Base-by-base conservation (phyloP, 768 basidiomycete genomes). In the Candolleomyces aberdarensis region DNA sequence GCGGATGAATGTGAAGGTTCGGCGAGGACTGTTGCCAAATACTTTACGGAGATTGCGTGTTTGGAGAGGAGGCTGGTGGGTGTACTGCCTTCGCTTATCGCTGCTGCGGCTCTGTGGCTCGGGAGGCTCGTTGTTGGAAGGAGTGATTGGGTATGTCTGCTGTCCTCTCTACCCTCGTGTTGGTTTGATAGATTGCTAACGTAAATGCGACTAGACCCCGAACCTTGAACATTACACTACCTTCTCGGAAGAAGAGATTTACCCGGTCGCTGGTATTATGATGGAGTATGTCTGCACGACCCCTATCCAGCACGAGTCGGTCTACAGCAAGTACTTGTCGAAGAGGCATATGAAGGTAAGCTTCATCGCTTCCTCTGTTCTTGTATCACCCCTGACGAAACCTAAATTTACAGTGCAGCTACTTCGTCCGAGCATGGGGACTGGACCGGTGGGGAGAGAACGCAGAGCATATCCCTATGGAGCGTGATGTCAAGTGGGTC, bases 1-100 rank as follows among this genome's bases (percentile, higher is more conserved):
- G 97, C 97, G 1, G 97, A 99, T 67, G 89, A 92, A 58, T 98
- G 96, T 72, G 93, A 98, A 67, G 86, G 94, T 60, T 88, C 93
- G 69, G 91, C 89, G 29, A 78, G 96, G 64, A 97, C 96, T 0
- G 82, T 98, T 13, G 95, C 87, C 46, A 98, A 99, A 75, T 99
- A 94, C 75, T 82, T 98, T 41, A 75, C 98, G 66, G 97, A 98
- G 78, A 94, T 98, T 47, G 86, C 85, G 8, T 88, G 89, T 59
- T 80, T 99, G n/a, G 94, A 98, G 66, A 91, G 92, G 84, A 79
- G 88, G 13, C 75, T 99, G 63, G 81, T 99, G 60, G 83, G 83
- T 26, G 87, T 86, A 7, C 85, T 91, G 17, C 93, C 96, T 3
- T 95, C 92, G 20, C 70, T 94, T 65, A 80, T 97, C 71, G 94